phyloP scores from a whole-genome alignment of 441 rosid genomes.

The Mallotus repandus region DNA sequence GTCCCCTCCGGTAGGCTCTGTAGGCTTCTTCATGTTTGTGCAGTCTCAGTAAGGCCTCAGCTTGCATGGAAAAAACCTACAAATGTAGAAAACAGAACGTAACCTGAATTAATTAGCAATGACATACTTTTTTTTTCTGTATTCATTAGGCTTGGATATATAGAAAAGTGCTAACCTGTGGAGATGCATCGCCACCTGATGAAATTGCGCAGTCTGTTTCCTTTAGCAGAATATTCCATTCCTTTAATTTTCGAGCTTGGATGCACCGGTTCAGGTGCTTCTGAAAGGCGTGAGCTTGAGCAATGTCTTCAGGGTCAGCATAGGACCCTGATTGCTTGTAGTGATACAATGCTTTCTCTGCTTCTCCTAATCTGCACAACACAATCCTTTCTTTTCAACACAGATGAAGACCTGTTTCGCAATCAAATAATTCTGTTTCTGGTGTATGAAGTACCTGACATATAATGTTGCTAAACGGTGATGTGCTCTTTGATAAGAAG shows the following conservation, averaged over 20 bases:
- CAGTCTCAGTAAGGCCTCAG: slow-evolving; percentile 66
- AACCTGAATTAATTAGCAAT: background rate
- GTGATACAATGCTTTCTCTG: slow-evolving; percentile 66
- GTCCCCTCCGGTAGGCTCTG: slow-evolving; percentile 46
- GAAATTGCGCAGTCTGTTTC: slow-evolving; percentile 47
- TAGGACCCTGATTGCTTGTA: slow-evolving; percentile 50
- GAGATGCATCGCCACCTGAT: slow-evolving; percentile 74
- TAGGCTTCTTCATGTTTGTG: slow-evolving; percentile 70
- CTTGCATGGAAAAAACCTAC: slow-evolving; percentile 67
- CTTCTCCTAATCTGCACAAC: slow-evolving; percentile 61
- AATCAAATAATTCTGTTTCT: background rate
- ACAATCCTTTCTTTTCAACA: background rate
- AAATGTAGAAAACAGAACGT: background rate
- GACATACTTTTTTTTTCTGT: no score
- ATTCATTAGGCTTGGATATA: no score
- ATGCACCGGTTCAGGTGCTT: slow-evolving; percentile 47
- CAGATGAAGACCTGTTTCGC: background rate
- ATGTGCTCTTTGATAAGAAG: slow-evolving; percentile 69
- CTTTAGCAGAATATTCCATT: slow-evolving; percentile 51
- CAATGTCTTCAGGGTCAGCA: slow-evolving; percentile 42
- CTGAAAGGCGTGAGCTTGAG: slow-evolving; percentile 49
- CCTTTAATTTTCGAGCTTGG: slow-evolving; percentile 48
- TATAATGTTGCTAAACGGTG: slow-evolving; percentile 67
- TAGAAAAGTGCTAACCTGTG: slow-evolving; percentile 43
- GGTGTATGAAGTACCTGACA: slow-evolving; percentile 43